A percentile compares a stretch with the other conserved stretches of the same genome.
Evolutionary conservation across 1,284 basidiomycete genomes (phyloP).

Genomic region (Fistulinella cinereoalba): DNA sequence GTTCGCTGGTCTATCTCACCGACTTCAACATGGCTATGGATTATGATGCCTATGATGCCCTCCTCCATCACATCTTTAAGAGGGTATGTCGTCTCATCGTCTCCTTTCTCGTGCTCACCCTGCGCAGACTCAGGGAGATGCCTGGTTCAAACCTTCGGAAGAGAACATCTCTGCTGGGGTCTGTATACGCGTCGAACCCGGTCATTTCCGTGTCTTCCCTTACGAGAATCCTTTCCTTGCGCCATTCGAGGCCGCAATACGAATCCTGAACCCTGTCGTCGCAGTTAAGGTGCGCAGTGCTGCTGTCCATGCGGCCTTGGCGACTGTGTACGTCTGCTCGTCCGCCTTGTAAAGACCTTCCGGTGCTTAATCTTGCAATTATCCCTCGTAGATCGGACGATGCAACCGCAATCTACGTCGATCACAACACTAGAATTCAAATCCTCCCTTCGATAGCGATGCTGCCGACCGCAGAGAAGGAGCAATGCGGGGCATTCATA

Average conservation of each 20-base stretch:
- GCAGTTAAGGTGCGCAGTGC: conserved; percentile 79
- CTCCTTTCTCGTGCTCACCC: not conserved
- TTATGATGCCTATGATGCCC: conserved; percentile 34
- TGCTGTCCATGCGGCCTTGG: conserved; percentile 74
- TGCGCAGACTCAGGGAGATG: conserved; percentile 50
- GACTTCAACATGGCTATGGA: conserved; percentile 30
- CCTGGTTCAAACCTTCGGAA: conserved; percentile 53
- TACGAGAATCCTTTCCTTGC: conserved; percentile 66
- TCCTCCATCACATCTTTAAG: conserved; percentile 35
- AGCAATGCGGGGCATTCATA: conserved; percentile 84
- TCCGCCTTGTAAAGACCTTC: not conserved
- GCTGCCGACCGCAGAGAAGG: conserved; percentile 74
- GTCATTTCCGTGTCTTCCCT: conserved; percentile 68
- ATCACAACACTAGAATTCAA: conserved; percentile 69
- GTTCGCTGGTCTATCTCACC: conserved; percentile 10
- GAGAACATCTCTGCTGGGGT: conserved; percentile 55
- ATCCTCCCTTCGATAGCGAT: conserved; percentile 65
- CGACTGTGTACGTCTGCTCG: conserved; percentile 47
- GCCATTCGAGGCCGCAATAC: conserved; percentile 69
- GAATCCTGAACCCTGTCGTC: conserved; percentile 73
- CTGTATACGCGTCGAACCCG: conserved; percentile 57
- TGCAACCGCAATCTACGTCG: conserved; percentile 58
- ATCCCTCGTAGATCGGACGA: conserved; percentile 39
- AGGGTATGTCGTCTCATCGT: conserved; percentile 5
- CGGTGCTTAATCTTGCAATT: not conserved